phyloP scores from a whole-genome alignment of 257 asterid species.

The Jacaranda mimosifolia region DNA sequence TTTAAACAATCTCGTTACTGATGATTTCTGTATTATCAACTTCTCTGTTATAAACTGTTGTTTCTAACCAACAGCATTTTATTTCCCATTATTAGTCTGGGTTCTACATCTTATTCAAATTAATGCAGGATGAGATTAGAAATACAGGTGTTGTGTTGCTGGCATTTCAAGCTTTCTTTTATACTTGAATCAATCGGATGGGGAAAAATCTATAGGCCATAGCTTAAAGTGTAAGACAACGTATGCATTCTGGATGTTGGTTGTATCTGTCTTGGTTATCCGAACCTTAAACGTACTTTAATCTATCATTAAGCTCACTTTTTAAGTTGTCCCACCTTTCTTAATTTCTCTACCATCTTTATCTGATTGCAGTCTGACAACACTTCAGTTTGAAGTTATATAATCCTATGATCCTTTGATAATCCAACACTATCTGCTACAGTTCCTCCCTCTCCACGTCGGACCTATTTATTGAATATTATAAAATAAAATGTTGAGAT shows the following conservation, averaged over 20 bases:
- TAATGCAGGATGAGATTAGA: neutral
- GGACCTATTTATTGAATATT: too few relatives aligned
- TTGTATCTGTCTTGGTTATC: constrained; percentile 41
- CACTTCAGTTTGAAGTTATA: constrained; percentile 33
- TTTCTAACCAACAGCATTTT: neutral
- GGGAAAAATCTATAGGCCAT: neutral
- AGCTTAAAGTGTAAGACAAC: constrained; percentile 36
- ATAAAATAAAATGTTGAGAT: too few relatives aligned
- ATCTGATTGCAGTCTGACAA: constrained; percentile 9
- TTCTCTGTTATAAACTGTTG: neutral
- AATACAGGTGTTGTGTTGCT: constrained; percentile 8
- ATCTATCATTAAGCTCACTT: constrained; percentile 20
- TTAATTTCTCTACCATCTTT: constrained; percentile 11
- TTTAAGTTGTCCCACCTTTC: constrained; percentile 41
- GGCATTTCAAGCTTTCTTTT: constrained; percentile 11
- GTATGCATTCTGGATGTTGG: constrained; percentile 36
- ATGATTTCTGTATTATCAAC: neutral
- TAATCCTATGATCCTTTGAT: neutral
- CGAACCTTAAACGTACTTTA: constrained; percentile 13
- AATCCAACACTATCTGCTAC: neutral
- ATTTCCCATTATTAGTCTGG: neutral
- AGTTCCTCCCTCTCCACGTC: too few relatives aligned
- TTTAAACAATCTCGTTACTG: neutral
- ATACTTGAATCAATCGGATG: neutral
- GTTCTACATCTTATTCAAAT: neutral